Evolutionary conservation across 345 rosid genomes (phyloP).

Genomic region (Brassica incana): DNA sequence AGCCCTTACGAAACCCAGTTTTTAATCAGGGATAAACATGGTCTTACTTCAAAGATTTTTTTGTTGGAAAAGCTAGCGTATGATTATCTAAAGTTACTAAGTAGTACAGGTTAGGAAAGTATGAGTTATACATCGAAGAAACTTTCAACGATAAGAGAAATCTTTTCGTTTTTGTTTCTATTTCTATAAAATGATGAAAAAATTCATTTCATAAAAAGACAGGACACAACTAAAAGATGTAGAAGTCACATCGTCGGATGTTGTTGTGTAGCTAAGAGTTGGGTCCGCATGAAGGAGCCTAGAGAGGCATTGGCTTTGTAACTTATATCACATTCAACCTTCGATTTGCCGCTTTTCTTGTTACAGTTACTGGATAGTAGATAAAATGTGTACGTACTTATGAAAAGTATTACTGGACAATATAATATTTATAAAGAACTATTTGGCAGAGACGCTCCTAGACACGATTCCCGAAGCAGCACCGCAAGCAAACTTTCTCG

Average conservation of each 20-base stretch:
- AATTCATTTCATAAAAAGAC: neutral
- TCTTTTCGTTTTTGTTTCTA: conserved; percentile 10
- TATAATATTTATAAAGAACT: neutral
- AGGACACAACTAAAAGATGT: conserved; percentile 26
- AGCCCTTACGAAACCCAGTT: no score
- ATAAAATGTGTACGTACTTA: neutral
- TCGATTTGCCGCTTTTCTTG: conserved; percentile 39
- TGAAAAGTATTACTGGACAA: neutral
- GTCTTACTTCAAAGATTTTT: conserved; percentile 10
- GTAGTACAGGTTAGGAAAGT: neutral
- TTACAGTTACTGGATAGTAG: conserved; percentile 17
- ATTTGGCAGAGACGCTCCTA: no score
- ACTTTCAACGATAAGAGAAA: neutral
- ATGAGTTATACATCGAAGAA: neutral
- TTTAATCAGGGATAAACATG: no score
- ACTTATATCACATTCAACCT: conserved; percentile 20
- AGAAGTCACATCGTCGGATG: conserved; percentile 32
- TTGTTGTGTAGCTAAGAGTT: conserved; percentile 32
- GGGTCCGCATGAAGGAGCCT: conserved; percentile 28
- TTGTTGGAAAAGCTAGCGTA: conserved; percentile 25
- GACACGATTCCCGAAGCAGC: no score
- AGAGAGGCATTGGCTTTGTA: neutral
- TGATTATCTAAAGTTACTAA: neutral
- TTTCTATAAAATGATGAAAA: conserved; percentile 2
- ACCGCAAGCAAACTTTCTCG: no score